phyloP scores from a whole-genome alignment of 2,329 filamentous ascomycete species.

The Trichoderma atroviride region DNA sequence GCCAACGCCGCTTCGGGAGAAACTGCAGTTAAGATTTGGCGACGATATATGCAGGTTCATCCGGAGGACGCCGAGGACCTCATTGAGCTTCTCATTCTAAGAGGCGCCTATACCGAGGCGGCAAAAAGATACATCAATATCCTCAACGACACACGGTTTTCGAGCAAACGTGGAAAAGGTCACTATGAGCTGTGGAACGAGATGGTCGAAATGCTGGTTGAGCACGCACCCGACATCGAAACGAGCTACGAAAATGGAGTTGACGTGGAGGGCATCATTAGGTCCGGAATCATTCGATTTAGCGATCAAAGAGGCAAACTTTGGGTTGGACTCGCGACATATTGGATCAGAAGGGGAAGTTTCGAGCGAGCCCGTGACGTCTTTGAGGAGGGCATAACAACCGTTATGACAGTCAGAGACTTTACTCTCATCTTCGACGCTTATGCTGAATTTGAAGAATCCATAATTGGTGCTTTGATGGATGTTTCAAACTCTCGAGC shows the following conservation, averaged over 20 bases:
- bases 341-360: constrained; percentile 91
- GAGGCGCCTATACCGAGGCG: constrained; percentile 85
- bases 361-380: constrained; percentile 92
- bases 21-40: constrained; percentile 91
- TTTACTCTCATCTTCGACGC: constrained; percentile 96
- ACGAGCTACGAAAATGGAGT: constrained; percentile 80
- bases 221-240: constrained; percentile 83
- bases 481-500: constrained; percentile 79
- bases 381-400: constrained; percentile 95
- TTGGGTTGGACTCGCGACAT: constrained; percentile 92
- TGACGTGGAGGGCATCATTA: constrained; percentile 87
- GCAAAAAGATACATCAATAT: constrained; percentile 89
- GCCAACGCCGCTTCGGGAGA: constrained; percentile 87
- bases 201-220: constrained; percentile 92
- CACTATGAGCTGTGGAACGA: constrained; percentile 97
- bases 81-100: constrained; percentile 82
- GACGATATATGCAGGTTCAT: constrained; percentile 94
- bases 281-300: constrained; percentile 88
- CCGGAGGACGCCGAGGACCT: constrained; percentile 95
- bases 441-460: constrained; percentile 96
- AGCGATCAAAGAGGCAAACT: constrained; percentile 92
- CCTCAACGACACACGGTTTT: constrained; percentile 86
- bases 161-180: constrained; percentile 90
- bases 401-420: constrained; percentile 97
- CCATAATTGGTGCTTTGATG: constrained; percentile 88